Conservation (phyloP, 164 flowering plant species). For the Tetrastigma voinierianum region DNA sequence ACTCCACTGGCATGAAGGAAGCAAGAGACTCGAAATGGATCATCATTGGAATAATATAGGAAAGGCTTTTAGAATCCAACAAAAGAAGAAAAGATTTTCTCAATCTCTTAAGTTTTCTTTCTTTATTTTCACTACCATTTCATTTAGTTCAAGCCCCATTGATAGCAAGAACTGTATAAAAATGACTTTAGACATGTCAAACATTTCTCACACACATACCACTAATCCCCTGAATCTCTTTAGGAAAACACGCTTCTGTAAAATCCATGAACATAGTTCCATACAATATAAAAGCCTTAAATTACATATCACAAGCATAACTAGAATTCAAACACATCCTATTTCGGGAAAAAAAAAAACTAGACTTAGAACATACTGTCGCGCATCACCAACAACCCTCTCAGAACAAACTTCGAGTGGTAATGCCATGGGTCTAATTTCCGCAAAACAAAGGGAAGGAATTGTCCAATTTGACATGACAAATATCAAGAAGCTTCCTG, state of each 20-base stretch:
- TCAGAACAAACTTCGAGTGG: slow-evolving; percentile 93
- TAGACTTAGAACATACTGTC: slow-evolving; percentile 90
- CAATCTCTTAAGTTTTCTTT: too few relatives aligned
- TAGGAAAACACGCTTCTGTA: neutral
- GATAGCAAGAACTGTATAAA: neutral
- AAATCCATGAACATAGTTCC: neutral
- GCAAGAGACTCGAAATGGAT: too few relatives aligned
- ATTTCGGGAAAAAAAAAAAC: too few relatives aligned
- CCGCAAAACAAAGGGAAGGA: slow-evolving; percentile 34
- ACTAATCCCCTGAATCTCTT: neutral
- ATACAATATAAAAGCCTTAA: neutral
- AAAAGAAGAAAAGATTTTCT: too few relatives aligned
- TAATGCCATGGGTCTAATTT: slow-evolving; percentile 93
- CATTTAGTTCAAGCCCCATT: too few relatives aligned
- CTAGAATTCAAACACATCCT: neutral
- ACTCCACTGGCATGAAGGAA: too few relatives aligned
- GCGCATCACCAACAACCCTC: slow-evolving; percentile 93
- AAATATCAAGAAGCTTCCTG: neutral
- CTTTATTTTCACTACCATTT: too few relatives aligned
- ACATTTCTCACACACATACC: neutral
- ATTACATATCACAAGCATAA: neutral
- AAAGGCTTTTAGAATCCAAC: too few relatives aligned
- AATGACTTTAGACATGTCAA: neutral
- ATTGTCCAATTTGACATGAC: neutral
- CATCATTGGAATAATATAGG: too few relatives aligned